Conservation (phyloP, 2,329 filamentous ascomycete species). For the Fusarium sp. region DNA sequence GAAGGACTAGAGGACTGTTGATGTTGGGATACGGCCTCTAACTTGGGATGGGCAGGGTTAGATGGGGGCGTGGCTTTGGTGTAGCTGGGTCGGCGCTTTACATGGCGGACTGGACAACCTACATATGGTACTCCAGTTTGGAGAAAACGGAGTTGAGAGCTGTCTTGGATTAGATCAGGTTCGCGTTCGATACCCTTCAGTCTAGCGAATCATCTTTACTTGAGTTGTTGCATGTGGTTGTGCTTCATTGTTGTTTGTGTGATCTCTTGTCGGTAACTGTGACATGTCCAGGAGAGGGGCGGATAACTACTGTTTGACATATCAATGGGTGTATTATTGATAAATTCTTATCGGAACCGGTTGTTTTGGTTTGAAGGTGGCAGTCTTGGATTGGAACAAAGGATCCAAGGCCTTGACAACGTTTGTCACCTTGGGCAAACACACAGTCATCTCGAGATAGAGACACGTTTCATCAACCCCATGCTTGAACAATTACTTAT, state of each 20-base stretch:
- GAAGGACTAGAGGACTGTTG: constrained; percentile 71
- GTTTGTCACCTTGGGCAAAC: neutral
- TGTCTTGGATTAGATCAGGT: constrained; percentile 42
- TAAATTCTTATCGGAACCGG: neutral
- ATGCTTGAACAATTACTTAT: neutral
- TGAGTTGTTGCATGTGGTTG: neutral
- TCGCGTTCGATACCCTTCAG: constrained; percentile 46
- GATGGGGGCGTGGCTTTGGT: constrained; percentile 18
- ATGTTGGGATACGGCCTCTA: constrained; percentile 8
- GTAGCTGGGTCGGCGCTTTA: constrained; percentile 33
- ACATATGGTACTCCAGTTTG: constrained; percentile 36
- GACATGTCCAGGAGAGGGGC: neutral
- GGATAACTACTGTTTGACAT: neutral
- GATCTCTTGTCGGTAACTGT: neutral
- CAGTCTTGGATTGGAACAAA: neutral
- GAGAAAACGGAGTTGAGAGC: constrained; percentile 40
- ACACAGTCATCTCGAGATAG: neutral
- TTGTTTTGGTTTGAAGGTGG: neutral
- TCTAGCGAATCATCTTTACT: constrained; percentile 33
- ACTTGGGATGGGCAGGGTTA: neutral
- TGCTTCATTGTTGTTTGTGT: neutral
- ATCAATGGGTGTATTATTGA: neutral
- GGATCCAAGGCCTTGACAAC: neutral
- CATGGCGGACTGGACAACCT: constrained; percentile 19
- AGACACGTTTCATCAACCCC: neutral